phyloP scores from a whole-genome alignment of 2,329 filamentous ascomycete genomes.

The Aspergillus fischeri region DNA sequence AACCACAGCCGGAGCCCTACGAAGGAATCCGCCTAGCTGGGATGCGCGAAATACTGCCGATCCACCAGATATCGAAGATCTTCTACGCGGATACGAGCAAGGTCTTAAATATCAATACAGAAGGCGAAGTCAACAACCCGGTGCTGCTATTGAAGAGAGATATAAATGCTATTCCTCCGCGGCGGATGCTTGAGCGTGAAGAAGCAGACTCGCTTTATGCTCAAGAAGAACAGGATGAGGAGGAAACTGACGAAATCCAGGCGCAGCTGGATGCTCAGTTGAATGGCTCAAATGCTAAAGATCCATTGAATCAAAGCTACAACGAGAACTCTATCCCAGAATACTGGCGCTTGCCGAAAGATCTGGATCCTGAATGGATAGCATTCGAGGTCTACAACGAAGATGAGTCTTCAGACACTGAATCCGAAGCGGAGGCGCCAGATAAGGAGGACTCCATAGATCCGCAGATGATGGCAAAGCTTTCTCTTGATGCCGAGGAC shows the following conservation, averaged over 20 bases:
- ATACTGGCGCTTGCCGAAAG: constrained; percentile 62
- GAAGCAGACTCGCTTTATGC: constrained; percentile 32
- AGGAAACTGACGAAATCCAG: constrained; percentile 40
- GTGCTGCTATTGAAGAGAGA: constrained; percentile 73
- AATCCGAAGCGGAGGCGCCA: constrained; percentile 36
- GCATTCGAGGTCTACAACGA: constrained; percentile 81
- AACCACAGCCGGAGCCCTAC: constrained; percentile 53
- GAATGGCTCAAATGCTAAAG: constrained; percentile 12
- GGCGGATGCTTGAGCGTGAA: constrained; percentile 53
- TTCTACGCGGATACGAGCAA: constrained; percentile 91
- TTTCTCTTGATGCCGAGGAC: constrained; percentile 37
- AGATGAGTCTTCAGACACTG: constrained; percentile 54
- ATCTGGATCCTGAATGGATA: constrained; percentile 85
- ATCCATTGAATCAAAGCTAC: constrained; percentile 11
- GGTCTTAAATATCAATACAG: constrained; percentile 74
- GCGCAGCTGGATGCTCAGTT: constrained; percentile 37
- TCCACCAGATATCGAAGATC: constrained; percentile 78
- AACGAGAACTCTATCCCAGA: constrained; percentile 33
- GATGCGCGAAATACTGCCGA: constrained; percentile 62
- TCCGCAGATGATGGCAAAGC: constrained; percentile 44
- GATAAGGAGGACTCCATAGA: constrained; percentile 33
- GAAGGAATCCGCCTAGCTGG: constrained; percentile 61
- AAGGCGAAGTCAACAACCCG: constrained; percentile 66
- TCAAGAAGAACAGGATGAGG: constrained; percentile 25
- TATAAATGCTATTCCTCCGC: constrained; percentile 57